phyloP scores from a whole-genome alignment of 106 monocot genomes.

The Apostasia ramifera region DNA sequence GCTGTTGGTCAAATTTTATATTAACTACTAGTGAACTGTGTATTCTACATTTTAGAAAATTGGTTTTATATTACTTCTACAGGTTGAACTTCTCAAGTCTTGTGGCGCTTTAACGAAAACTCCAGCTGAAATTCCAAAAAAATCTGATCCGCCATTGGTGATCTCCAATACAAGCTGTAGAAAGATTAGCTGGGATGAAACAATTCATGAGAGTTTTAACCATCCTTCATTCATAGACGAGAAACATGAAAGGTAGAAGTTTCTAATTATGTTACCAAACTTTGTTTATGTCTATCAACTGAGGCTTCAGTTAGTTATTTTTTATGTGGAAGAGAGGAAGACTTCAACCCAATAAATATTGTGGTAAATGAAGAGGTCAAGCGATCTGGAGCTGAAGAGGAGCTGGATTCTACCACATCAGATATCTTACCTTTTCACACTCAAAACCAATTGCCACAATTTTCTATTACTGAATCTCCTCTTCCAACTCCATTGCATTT shows the following conservation, averaged over 20 bases:
- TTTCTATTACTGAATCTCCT: conserved; percentile 15
- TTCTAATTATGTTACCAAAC: too few species aligned
- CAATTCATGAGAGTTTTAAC: background rate
- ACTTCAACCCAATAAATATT: background rate
- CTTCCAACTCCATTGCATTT: conserved; percentile 47
- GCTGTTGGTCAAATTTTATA: too few species aligned
- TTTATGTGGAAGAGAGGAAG: conserved; percentile 5
- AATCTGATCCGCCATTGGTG: conserved; percentile 5
- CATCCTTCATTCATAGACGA: background rate
- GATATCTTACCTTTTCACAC: conserved; percentile 18
- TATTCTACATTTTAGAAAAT: too few species aligned
- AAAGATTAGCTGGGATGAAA: conserved; percentile 5
- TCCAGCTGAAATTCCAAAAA: conserved; percentile 19
- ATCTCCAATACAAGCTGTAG: background rate
- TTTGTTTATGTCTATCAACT: background rate
- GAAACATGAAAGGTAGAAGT: background rate
- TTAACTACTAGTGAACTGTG: too few species aligned
- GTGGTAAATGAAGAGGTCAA: conserved; percentile 13
- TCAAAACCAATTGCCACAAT: conserved; percentile 7
- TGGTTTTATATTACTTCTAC: background rate
- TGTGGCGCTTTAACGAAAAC: conserved; percentile 21
- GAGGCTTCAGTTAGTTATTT: background rate
- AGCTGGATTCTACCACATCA: background rate
- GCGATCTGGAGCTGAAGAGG: conserved; percentile 3
- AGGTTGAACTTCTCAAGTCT: conserved; percentile 22